Conservation (phyloP, 129 eudicot species). For the carrot (Daucus carota) region DH1_v3.0 NC_030381.2:6401001-6401500, state of each 20-base stretch:
- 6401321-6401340: slow-evolving; percentile 66
- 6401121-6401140: neutral
- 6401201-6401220: neutral
- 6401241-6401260: slow-evolving; percentile 56
- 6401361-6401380: slow-evolving; percentile 74
- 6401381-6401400: slow-evolving; percentile 83
- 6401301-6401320: slow-evolving; percentile 75
- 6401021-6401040: neutral
- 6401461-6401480: slow-evolving; percentile 72
- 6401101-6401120: neutral
- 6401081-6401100: neutral
- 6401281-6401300: slow-evolving; percentile 70
- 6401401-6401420: slow-evolving; percentile 63
- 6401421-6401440: slow-evolving; percentile 79
- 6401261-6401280: slow-evolving; percentile 56
- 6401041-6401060: neutral
- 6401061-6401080: neutral
- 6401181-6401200: neutral
- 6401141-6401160: neutral
- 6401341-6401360: slow-evolving; percentile 61
- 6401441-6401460: slow-evolving; percentile 69
- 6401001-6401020: neutral
- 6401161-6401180: neutral
- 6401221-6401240: neutral
- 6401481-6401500: slow-evolving; percentile 76